These are phyloP conservation scores for Alloteropsis angusta DNA, from an alignment of 202 grass and related monocot genomes.

Conservation along the genomic window DNA sequence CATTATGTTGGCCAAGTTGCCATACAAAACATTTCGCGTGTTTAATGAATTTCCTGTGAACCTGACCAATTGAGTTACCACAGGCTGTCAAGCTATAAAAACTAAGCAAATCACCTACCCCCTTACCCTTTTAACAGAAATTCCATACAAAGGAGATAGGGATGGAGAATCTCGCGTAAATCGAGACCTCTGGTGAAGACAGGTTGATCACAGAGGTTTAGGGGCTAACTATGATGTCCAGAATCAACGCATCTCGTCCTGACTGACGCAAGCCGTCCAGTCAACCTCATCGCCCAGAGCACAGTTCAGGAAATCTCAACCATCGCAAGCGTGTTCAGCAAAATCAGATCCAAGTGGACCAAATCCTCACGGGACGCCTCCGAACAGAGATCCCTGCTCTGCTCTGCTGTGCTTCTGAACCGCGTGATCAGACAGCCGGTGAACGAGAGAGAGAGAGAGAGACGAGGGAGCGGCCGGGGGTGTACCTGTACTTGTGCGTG, in stretches of 20 bases:
- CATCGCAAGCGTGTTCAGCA: neutral
- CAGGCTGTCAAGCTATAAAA: neutral
- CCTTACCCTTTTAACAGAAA: neutral
- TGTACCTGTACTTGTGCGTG: conserved; percentile 72
- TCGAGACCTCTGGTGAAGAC: neutral
- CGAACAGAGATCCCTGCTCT: neutral
- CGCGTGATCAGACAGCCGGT: neutral
- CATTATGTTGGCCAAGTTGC: neutral
- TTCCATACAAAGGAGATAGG: neutral
- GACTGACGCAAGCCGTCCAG: neutral
- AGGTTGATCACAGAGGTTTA: neutral
- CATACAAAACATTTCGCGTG: neutral
- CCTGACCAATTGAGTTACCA: neutral
- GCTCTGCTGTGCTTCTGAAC: neutral
- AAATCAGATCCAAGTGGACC: conserved; percentile 23
- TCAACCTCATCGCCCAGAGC: neutral
- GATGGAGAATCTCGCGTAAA: neutral
- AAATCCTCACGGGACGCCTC: neutral
- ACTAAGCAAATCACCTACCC: neutral
- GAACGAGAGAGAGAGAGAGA: neutral
- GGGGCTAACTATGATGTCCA: neutral
- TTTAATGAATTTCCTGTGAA: neutral
- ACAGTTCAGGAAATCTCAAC: neutral
- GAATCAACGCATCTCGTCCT: neutral
- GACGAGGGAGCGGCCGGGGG: neutral